Evolutionary conservation across 805 yeast species (phyloP).

Genomic region (Starmera caribaea): DNA sequence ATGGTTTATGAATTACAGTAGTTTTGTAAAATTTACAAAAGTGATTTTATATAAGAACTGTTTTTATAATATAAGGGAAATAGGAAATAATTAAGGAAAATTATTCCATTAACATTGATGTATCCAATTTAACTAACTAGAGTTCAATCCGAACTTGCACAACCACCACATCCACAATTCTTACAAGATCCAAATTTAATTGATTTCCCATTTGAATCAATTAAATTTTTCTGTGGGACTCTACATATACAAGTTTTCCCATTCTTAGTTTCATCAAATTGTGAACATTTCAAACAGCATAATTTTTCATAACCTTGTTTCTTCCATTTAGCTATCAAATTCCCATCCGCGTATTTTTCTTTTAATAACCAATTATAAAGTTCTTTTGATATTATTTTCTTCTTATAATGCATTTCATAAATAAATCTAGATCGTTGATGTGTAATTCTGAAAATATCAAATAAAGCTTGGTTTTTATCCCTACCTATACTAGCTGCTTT

Average conservation of each 20-base stretch:
- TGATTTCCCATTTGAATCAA: constrained; percentile 20
- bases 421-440: constrained; percentile 73
- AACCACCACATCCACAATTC: constrained; percentile 81
- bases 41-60: too few species aligned
- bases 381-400: constrained; percentile 55
- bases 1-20: too few species aligned
- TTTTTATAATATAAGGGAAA: too few species aligned
- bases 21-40: too few species aligned
- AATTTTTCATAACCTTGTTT: constrained; percentile 79
- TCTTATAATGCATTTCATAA: constrained; percentile 62
- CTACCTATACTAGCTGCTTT: constrained; percentile 22
- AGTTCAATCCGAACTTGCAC: constrained; percentile 60
- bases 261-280: constrained; percentile 49
- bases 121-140: too few species aligned
- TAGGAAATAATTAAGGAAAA: too few species aligned
- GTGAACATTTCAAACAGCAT: constrained; percentile 77
- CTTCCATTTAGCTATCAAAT: constrained; percentile 77
- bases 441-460: constrained; percentile 63
- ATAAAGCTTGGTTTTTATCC: constrained; percentile 47
- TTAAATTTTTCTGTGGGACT: constrained; percentile 56
- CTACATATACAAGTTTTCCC: constrained; percentile 75
- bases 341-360: constrained; percentile 56
- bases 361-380: constrained; percentile 67
- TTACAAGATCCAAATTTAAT: constrained; percentile 44
- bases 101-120: too few species aligned